A percentile compares a stretch with the other conserved stretches of the same genome.
Evolutionary conservation across 208 protist genomes (phyloP).

Genomic region (Endotrypanum monterogeii): DNA sequence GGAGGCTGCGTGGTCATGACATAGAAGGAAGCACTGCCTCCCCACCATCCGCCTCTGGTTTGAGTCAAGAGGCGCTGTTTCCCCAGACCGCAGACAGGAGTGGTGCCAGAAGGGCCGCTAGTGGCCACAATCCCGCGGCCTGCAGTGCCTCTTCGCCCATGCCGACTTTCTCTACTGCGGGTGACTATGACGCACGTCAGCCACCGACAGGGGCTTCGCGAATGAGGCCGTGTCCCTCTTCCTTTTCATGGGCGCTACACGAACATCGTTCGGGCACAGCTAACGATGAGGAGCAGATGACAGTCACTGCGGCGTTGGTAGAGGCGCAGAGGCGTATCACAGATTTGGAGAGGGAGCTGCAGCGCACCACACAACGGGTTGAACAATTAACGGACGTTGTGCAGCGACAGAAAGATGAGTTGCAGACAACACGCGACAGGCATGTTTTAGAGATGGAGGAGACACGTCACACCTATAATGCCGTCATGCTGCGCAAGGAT

Average conservation of each 20-base stretch:
- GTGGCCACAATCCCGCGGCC: background rate
- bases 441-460: slow-evolving; percentile 55
- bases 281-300: slow-evolving; percentile 5
- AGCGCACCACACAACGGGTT: slow-evolving; percentile 41
- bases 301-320: slow-evolving; percentile 4
- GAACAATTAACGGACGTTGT: slow-evolving; percentile 50
- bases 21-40: background rate
- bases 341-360: slow-evolving; percentile 44
- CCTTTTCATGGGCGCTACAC: background rate
- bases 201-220: background rate
- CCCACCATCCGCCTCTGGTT: background rate
- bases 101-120: background rate
- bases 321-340: slow-evolving; percentile 30
- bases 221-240: background rate
- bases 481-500: slow-evolving; percentile 42
- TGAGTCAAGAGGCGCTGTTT: slow-evolving; percentile 3
- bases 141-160: background rate
- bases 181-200: background rate
- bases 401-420: slow-evolving; percentile 42
- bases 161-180: background rate
- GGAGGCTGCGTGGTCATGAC: slow-evolving; percentile 2
- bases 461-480: slow-evolving; percentile 41
- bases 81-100: background rate
- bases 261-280: background rate
- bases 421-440: slow-evolving; percentile 37